phyloP scores from a whole-genome alignment of 768 basidiomycete species.

The Russula foetens region DNA sequence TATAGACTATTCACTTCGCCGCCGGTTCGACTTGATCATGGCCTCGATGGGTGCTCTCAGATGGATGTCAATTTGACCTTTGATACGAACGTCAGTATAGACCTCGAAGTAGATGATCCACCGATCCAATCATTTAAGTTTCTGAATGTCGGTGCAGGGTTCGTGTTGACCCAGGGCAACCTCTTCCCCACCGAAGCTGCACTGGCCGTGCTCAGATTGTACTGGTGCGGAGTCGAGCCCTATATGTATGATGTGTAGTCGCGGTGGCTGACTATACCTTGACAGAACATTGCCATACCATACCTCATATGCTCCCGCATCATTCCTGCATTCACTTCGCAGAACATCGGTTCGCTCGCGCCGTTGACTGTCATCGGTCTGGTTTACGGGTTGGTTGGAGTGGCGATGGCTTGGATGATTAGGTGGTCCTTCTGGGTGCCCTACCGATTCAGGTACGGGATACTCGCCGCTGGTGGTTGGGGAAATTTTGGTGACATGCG shows the following conservation, averaged over 20 bases:
- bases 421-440: conserved; percentile 69
- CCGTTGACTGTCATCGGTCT: conserved; percentile 56
- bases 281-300: conserved; percentile 49
- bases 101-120: not conserved
- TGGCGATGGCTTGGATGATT: conserved; percentile 44
- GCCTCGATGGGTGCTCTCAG: not conserved
- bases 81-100: conserved; percentile 2
- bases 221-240: conserved; percentile 32
- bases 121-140: conserved; percentile 32
- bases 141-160: conserved; percentile 47
- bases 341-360: conserved; percentile 49
- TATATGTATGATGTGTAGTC: not conserved
- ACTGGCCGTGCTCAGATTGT: conserved; percentile 50
- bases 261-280: not conserved
- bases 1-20: no score
- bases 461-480: conserved; percentile 63
- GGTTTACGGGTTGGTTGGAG: conserved; percentile 50
- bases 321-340: conserved; percentile 51
- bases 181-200: conserved; percentile 53
- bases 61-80: conserved; percentile 3
- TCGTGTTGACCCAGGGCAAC: conserved; percentile 49
- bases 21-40: not conserved
- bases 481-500: conserved; percentile 65
- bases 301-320: conserved; percentile 66
- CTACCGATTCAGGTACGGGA: conserved; percentile 63